Conservation (phyloP, 1,284 basidiomycete genomes). For the Spongiforma sp. region DNA sequence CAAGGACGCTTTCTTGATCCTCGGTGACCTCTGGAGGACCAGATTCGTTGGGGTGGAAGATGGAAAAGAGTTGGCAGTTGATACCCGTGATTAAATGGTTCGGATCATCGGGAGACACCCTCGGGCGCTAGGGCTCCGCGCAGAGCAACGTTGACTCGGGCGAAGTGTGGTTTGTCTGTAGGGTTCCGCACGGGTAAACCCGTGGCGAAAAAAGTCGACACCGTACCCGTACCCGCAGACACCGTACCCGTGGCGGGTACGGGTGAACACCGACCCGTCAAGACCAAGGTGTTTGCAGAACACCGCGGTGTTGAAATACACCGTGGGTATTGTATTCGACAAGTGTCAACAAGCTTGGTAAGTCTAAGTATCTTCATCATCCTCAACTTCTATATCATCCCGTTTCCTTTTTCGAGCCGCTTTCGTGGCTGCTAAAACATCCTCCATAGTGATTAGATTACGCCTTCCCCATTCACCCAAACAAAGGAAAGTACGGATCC, state of each 20-base stretch:
- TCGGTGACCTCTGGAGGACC: conserved; percentile 2
- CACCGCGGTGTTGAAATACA: not conserved
- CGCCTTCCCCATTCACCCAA: conserved; percentile 1
- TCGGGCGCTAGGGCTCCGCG: conserved; percentile 21
- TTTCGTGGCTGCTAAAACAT: not conserved
- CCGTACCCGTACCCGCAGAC: not conserved
- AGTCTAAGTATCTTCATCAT: not conserved
- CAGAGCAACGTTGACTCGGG: conserved; percentile 20
- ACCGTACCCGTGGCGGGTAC: not conserved
- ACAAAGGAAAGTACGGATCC: conserved; percentile 2
- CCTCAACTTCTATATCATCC: not conserved
- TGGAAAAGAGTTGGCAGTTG: conserved; percentile 31
- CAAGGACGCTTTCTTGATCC: conserved; percentile 23
- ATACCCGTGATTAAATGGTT: conserved; percentile 31
- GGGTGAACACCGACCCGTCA: not conserved
- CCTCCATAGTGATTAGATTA: conserved; percentile 1
- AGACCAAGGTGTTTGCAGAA: not conserved
- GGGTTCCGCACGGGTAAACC: no score
- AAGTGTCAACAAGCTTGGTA: not conserved
- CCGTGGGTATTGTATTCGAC: not conserved
- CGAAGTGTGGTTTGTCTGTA: conserved; percentile 17
- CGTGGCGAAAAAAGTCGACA: no score
- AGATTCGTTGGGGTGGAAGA: conserved; percentile 28
- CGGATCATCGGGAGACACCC: conserved; percentile 32
- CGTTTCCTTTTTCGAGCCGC: not conserved